These are phyloP conservation scores for Metschnikowia colocasiae DNA, from an alignment of 805 yeast species.

Conservation along the genomic window DNA sequence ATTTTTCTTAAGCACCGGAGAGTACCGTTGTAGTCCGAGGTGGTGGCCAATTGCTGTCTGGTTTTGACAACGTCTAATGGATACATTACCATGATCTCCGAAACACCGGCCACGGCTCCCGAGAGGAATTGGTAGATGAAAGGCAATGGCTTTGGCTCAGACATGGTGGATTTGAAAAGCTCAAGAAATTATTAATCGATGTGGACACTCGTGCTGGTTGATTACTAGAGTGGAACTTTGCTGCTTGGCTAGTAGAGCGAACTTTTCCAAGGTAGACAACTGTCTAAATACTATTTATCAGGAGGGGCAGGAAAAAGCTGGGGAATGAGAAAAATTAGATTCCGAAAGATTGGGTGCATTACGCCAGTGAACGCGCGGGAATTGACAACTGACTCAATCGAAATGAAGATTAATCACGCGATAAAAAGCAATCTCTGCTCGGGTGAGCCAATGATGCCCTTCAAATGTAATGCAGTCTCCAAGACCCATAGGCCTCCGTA, in stretches of 20 bases:
- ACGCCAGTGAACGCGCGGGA: slow-evolving; percentile 3
- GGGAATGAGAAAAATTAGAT: slow-evolving; percentile 3
- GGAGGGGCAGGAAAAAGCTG: background rate
- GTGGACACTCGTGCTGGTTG: background rate
- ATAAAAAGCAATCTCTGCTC: background rate
- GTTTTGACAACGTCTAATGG: slow-evolving; percentile 97
- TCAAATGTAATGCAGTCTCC: background rate
- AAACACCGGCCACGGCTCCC: slow-evolving; percentile 94
- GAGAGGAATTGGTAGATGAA: slow-evolving; percentile 86
- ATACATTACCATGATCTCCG: slow-evolving; percentile 92
- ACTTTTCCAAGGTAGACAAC: background rate
- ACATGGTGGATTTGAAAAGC: slow-evolving; percentile 13
- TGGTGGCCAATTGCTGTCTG: slow-evolving; percentile 72
- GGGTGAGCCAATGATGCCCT: background rate
- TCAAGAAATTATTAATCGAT: background rate
- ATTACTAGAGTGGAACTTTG: background rate
- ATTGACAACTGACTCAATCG: background rate
- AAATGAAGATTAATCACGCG: background rate
- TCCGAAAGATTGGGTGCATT: slow-evolving; percentile 1
- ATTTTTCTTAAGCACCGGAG: slow-evolving; percentile 81
- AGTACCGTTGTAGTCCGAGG: slow-evolving; percentile 76
- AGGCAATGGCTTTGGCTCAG: slow-evolving; percentile 51
- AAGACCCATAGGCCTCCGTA: background rate
- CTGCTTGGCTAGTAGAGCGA: background rate
- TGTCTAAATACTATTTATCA: background rate